These are phyloP conservation scores for Kodamaea plutei DNA, from an alignment of 1,139 yeast species.

Conservation along the genomic window DNA sequence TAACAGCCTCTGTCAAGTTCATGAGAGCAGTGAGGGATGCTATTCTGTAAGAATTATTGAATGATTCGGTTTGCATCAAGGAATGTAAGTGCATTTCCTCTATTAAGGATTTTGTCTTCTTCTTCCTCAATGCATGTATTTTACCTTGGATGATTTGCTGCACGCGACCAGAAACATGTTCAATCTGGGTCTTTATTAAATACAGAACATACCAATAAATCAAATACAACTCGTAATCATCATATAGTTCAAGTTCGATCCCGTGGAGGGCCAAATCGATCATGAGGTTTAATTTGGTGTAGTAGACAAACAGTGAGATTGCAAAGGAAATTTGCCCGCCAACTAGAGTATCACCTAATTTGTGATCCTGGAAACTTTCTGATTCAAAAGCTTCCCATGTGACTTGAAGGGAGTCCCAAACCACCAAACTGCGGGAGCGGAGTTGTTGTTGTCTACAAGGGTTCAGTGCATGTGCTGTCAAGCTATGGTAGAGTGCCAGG, in stretches of 20 bases:
- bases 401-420: slow-evolving; percentile 83
- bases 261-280: slow-evolving; percentile 69
- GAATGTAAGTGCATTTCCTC: too few species aligned
- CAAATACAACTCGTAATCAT: slow-evolving; percentile 62
- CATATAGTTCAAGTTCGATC: slow-evolving; percentile 71
- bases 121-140: slow-evolving; percentile 30
- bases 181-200: slow-evolving; percentile 45
- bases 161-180: slow-evolving; percentile 49
- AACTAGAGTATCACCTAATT: slow-evolving; percentile 30
- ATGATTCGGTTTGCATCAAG: slow-evolving; percentile 17
- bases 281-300: slow-evolving; percentile 66
- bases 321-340: slow-evolving; percentile 40
- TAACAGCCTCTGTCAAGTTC: slow-evolving; percentile 25
- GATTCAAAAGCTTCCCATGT: slow-evolving; percentile 52
- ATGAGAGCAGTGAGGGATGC: slow-evolving; percentile 25
- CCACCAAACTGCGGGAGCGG: slow-evolving; percentile 49
- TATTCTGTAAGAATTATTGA: slow-evolving; percentile 16
- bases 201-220: slow-evolving; percentile 67
- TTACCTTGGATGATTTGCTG: slow-evolving; percentile 32
- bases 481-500: slow-evolving; percentile 48
- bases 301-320: slow-evolving; percentile 64
- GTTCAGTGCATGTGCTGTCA: slow-evolving; percentile 63
- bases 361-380: slow-evolving; percentile 28
- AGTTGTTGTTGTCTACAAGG: slow-evolving; percentile 79
- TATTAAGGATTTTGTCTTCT: slow-evolving; percentile 24